Base-by-base conservation (phyloP, 805 yeast genomes). In the Kodamaea nitidulidarum region DNA sequence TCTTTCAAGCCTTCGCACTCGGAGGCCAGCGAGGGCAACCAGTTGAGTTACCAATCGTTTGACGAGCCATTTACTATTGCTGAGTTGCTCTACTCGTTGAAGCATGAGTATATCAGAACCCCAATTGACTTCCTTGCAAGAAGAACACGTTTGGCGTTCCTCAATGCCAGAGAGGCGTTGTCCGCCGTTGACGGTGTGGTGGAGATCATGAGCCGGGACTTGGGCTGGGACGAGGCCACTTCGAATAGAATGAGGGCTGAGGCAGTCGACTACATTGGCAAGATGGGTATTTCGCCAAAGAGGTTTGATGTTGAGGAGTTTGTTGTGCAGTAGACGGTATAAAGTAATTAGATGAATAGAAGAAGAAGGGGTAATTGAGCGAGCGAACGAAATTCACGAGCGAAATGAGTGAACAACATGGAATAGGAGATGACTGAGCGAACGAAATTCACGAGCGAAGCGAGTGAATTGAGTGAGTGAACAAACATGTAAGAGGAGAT, bases 111-210 rank as follows among this genome's bases (percentile, higher is more conserved):
- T 61, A 79, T 87, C 31, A 76, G 95, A 67, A 84, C 90, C 9
- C 95, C 96, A 34, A 68, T 82, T 41, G 98, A 90, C 63, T 88
- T 90, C 72, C 71, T 90, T 49, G 87, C 95, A 41, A 84, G 97
- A 73, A 83, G 98, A 73, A 81, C 91, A 39, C 80, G 98, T 65
- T 79, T 87, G 59, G 95, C 96, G 2, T 91, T 88, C 70, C 72
- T 90, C 58, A 90, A 90, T 65, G 86, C 93, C 30, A 79, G 79
- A 60, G 88, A 84, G 48, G 96, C 97, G 10, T 66, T 80, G 47
- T 71, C 67, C 37, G 84, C 95, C 11, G 80, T 90, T 41, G 95
- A 88, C 46, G 84, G 82, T 46, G 95, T 91, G 27, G 88, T 85
- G 37, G 84, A 84, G 51, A 74, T 87, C 47, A 84, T 90, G 93